Base-by-base conservation (phyloP, 352 stramenopile species). In the Phytopythium vexans region DNA sequence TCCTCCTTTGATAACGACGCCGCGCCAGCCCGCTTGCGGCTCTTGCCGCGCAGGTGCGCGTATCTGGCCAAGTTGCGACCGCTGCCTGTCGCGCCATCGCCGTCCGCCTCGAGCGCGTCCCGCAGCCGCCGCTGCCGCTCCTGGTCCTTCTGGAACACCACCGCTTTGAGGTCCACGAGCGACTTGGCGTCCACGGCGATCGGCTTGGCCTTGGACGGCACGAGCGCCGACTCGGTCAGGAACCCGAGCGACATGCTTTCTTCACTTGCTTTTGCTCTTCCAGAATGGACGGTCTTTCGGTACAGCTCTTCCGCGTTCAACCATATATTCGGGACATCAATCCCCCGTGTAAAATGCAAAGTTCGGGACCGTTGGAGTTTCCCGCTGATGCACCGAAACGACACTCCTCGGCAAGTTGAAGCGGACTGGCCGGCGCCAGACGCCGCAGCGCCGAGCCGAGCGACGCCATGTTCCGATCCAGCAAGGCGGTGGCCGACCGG, bases 221-320 rank as follows among this genome's bases (percentile, higher is more conserved):
- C 68, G 41, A 97, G 83, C 51, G 89, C 89, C 53, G 82, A 95
- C 77, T 97, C 87, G 3, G 89, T 96, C n/a, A 97, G 64, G 66
- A 96, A 97, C 42, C 89, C 89, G 8, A 97, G 76, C 59, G 86
- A 96, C 87, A 97, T 96, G 21, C 3, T 66, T 32, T 49, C 34
- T 58, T 50, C 3, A 4, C 12, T 12, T 6, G 8, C 11, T 15
- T 15, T 43, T 12, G 39, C n/a, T 27, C 39, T 43, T 12, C 8
- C 8, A 43, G 21, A 15, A 12, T 12, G 12, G 11, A 15, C 43
- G 27, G 21, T 49, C 27, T 27, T 27, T 49, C 33, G 33, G 38
- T 1, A 42, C 11, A n/a, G 11, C n/a, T 42, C n/a, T 12, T 42
- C 11, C 38, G 1, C n/a, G 21, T 27, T 27, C 21, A 27, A 27